Base-by-base conservation (phyloP, 2,329 filamentous ascomycete genomes). In the Knufia petricola region DNA sequence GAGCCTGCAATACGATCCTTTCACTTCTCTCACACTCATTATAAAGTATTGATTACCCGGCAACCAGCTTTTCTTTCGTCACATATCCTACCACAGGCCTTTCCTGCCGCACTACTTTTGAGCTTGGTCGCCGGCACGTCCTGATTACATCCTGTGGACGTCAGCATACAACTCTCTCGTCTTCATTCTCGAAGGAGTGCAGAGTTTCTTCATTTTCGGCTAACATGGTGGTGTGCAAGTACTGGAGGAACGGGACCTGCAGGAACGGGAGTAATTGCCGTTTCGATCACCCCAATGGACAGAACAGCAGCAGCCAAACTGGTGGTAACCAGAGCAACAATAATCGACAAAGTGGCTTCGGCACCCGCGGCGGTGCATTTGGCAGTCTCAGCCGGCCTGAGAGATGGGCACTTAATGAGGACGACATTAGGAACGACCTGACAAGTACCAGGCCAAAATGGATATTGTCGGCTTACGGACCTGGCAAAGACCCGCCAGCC, bases 401-500 rank as follows among this genome's bases (percentile, higher is more conserved):
- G 49, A 43, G 73, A 70, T 49, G 42, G 39, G 19, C 12, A 48
- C 50, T 88, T 34, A 76, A 68, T n/a, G 66, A 68, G 36, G 77
- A 78, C 0, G 68, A 67, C 2, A 82, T 94, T 57, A 74, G 75
- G 52, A 67, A 68, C 46, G 87, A 94, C 61, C 71, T 94, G 39
- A 77, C 74, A 0, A 53, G 58, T 19, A 86, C 92, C 52, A 75
- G 77, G 7, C 90, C 90, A 15, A 69, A 78, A 72, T 96, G 89
- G 85, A 82, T 92, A 3, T 75, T 95, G 20, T 95, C 89, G 1
- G 77, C 84, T 19, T 96, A 95, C 64, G 86, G 82, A 0, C 88
- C 89, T 0, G 84, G 84, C 3, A 76, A 72, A 59, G 78, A 88
- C 58, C 79, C 84, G 1, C 89, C 89, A 0, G 79, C 79, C 15